phyloP scores from a whole-genome alignment of 192 early-diverging fungal genomes.

The Borealophlyctis nickersoniae region DNA sequence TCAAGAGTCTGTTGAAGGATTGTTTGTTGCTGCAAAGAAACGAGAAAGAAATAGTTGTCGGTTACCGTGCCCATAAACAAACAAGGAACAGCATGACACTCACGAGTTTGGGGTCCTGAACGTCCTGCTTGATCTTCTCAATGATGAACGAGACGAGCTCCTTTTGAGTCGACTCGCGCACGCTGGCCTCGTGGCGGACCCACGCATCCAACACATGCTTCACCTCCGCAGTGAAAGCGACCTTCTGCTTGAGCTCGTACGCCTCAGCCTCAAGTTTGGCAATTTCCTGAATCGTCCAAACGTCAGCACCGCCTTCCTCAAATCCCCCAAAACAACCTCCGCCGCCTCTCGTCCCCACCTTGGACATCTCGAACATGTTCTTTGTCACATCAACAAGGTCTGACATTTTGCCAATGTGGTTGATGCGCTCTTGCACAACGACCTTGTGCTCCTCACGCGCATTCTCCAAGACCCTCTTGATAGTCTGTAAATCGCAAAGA shows the following conservation, averaged over 20 bases:
- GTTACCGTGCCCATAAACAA: not conserved
- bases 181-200: conserved; percentile 91
- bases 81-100: conserved; percentile 5
- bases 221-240: conserved; percentile 73
- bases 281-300: conserved; percentile 59
- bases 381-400: conserved; percentile 93
- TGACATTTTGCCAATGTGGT: conserved; percentile 86
- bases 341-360: conserved; percentile 41
- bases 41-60: conserved; percentile 2
- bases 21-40: conserved; percentile 42
- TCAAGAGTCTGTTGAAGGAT: conserved; percentile 61
- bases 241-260: conserved; percentile 92
- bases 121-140: conserved; percentile 67
- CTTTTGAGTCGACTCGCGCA: conserved; percentile 94
- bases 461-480: conserved; percentile 74
- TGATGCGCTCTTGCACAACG: conserved; percentile 84
- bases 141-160: conserved; percentile 81
- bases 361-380: conserved; percentile 89
- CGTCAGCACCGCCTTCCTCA: not conserved
- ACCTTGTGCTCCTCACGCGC: conserved; percentile 90
- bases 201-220: conserved; percentile 90
- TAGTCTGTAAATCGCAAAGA: conserved; percentile 53
- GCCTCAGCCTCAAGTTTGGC: conserved; percentile 91
- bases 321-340: not conserved
- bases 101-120: conserved; percentile 67